Evolutionary conservation across 2,329 filamentous ascomycete genomes (phyloP).

Genomic region (Diaporthe sp.): DNA sequence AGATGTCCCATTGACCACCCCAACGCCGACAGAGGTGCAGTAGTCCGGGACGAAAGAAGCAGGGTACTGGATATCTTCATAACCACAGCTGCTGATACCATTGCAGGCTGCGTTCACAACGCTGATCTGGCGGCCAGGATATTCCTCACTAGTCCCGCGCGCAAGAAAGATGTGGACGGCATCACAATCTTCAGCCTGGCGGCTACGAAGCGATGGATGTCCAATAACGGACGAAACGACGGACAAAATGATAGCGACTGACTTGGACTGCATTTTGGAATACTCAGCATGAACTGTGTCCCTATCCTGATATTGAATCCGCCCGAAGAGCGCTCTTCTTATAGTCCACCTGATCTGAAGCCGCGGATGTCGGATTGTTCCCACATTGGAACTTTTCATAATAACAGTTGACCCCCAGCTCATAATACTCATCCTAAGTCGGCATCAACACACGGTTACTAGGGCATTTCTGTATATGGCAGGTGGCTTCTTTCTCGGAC

Average conservation of each 20-base stretch:
- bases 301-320: neutral
- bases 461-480: neutral
- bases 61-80: slow-evolving; percentile 34
- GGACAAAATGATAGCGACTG: neutral
- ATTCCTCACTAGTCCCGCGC: slow-evolving; percentile 21
- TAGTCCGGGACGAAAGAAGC: slow-evolving; percentile 30
- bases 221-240: neutral
- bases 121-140: slow-evolving; percentile 19
- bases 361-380: neutral
- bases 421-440: neutral
- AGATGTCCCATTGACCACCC: slow-evolving; percentile 31
- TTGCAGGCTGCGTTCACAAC: slow-evolving; percentile 13
- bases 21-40: slow-evolving; percentile 30
- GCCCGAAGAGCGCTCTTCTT: neutral
- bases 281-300: neutral
- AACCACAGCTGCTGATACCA: slow-evolving; percentile 31
- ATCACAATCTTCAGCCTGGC: slow-evolving; percentile 16
- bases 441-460: neutral
- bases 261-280: slow-evolving; percentile 13
- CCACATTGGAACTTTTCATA: neutral
- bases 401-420: neutral
- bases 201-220: neutral
- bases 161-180: slow-evolving; percentile 29
- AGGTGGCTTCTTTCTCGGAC: neutral
- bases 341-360: neutral